Conservation (phyloP, 1,284 basidiomycete species). For the Ganoderma resinaceum region DNA sequence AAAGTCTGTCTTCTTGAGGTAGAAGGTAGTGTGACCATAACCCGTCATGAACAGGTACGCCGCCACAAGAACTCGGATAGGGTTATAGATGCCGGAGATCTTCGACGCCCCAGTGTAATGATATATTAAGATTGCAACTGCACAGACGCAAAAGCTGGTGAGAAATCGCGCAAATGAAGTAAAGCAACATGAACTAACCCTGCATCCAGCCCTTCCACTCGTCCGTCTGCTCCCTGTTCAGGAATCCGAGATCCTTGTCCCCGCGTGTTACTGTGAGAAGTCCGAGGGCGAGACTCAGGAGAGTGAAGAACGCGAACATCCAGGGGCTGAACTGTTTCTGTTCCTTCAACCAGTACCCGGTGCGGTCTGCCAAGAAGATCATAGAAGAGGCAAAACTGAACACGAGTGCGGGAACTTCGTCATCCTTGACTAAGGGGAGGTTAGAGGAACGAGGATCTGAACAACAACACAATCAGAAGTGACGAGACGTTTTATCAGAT, state of each 20-base stretch:
- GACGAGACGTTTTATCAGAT: not conserved
- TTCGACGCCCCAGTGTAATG: constrained; percentile 90
- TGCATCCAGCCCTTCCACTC: constrained; percentile 99
- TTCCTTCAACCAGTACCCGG: constrained; percentile 85
- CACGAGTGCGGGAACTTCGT: constrained; percentile 56
- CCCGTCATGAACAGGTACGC: constrained; percentile 87
- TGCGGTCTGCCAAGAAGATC: constrained; percentile 83
- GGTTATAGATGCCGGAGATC: constrained; percentile 90
- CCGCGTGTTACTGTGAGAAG: constrained; percentile 70
- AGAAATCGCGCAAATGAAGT: not conserved
- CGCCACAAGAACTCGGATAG: constrained; percentile 86
- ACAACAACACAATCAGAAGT: not conserved
- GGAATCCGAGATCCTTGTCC: constrained; percentile 85
- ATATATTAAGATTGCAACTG: constrained; percentile 88
- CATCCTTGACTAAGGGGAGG: constrained; percentile 47
- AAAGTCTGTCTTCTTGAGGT: constrained; percentile 88
- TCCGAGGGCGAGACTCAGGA: constrained; percentile 65
- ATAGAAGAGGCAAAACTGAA: constrained; percentile 73
- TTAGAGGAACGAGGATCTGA: constrained; percentile 40
- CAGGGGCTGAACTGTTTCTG: constrained; percentile 82
- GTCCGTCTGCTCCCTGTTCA: constrained; percentile 91
- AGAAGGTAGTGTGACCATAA: constrained; percentile 79
- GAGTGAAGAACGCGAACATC: constrained; percentile 67
- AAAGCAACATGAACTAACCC: constrained; percentile 53
- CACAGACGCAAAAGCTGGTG: not conserved